Evolutionary conservation across 2,329 filamentous ascomycete species (phyloP).

Genomic region (Plenodomus tracheiphilus): DNA sequence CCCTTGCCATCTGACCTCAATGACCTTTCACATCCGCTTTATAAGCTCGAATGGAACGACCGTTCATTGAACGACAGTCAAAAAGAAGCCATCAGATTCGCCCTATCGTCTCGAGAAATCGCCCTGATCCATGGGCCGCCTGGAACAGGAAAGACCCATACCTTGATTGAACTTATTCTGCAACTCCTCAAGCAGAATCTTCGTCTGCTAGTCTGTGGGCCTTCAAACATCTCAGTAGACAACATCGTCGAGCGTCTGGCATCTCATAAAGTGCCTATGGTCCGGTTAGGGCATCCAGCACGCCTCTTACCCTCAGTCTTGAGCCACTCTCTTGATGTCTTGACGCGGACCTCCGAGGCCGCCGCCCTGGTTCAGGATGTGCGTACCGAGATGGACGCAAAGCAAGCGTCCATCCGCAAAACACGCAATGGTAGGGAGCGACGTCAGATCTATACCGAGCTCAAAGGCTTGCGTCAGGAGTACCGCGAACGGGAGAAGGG

Average conservation of each 20-base stretch:
- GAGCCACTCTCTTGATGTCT: conserved; percentile 85
- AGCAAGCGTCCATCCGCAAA: conserved; percentile 86
- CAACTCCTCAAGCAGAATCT: conserved; percentile 76
- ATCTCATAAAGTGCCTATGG: conserved; percentile 80
- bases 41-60: conserved; percentile 58
- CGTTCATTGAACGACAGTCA: conserved; percentile 64
- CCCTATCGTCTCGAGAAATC: conserved; percentile 77
- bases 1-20: conserved; percentile 52
- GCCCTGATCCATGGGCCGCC: conserved; percentile 93
- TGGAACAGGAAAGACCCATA: conserved; percentile 96
- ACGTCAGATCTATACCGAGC: conserved; percentile 78
- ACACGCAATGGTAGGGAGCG: conserved; percentile 79
- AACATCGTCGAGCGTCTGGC: conserved; percentile 94
- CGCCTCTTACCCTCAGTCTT: conserved; percentile 85
- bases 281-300: conserved; percentile 90
- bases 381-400: conserved; percentile 87
- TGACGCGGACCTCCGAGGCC: conserved; percentile 88
- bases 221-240: conserved; percentile 96
- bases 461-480: conserved; percentile 85
- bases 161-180: conserved; percentile 91
- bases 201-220: conserved; percentile 88
- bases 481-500: conserved; percentile 81
- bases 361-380: conserved; percentile 89
- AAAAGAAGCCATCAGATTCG: conserved; percentile 73
- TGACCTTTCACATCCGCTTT: conserved; percentile 43